phyloP scores from a whole-genome alignment of 306 rosid species.

The Alnus glutinosa region DNA sequence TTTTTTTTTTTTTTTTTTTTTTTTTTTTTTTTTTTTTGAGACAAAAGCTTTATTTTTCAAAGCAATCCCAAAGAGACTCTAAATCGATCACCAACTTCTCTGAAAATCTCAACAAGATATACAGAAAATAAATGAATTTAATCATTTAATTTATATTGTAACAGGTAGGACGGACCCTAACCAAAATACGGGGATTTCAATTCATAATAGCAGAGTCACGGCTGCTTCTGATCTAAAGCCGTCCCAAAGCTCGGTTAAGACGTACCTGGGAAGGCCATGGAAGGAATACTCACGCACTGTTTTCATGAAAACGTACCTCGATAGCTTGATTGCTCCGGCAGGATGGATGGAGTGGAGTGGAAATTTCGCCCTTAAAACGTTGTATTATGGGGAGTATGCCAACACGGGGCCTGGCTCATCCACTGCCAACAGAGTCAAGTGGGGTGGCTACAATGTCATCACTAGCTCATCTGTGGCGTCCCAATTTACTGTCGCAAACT shows the following conservation, averaged over 20 bases:
- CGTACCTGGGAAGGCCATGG: slow-evolving; percentile 77
- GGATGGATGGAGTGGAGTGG: slow-evolving; percentile 82
- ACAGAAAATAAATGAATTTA: no score
- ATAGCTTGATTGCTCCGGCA: slow-evolving; percentile 54
- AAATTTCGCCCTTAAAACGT: slow-evolving; percentile 58
- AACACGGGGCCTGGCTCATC: slow-evolving; percentile 71
- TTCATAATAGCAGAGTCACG: slow-evolving; percentile 48
- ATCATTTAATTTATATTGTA: no score
- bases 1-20: background rate
- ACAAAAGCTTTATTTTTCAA: no score
- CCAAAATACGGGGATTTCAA: slow-evolving; percentile 76
- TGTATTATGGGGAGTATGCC: slow-evolving; percentile 64
- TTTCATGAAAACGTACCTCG: slow-evolving; percentile 59
- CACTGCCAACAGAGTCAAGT: slow-evolving; percentile 52
- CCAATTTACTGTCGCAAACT: slow-evolving; percentile 60
- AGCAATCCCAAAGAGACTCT: slow-evolving; percentile 48
- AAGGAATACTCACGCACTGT: slow-evolving; percentile 61
- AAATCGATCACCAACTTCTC: no score
- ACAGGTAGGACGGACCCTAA: slow-evolving; percentile 53
- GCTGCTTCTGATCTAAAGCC: slow-evolving; percentile 45
- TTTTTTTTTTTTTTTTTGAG: no score
- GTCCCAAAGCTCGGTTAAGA: slow-evolving; percentile 29
- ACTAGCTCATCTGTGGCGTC: slow-evolving; percentile 66
- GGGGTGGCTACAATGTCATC: slow-evolving; percentile 71
- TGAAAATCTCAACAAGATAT: no score